Evolutionary conservation across 2,329 filamentous ascomycete genomes (phyloP).

Genomic region (Scorias spongiosa): DNA sequence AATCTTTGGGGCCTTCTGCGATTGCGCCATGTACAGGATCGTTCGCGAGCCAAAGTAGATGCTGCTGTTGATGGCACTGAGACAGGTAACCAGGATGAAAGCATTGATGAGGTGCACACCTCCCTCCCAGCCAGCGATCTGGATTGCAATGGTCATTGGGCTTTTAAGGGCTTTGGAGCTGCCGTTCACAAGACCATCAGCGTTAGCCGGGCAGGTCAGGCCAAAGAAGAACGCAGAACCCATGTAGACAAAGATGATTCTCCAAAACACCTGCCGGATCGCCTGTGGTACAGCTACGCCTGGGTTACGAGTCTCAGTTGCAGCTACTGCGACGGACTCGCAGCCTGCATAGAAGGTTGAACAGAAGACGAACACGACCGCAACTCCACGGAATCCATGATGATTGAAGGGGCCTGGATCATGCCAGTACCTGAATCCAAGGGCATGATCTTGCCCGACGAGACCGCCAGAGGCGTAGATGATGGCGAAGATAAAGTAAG

Average conservation of each 20-base stretch:
- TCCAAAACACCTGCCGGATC: conserved; percentile 18
- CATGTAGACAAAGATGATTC: conserved; percentile 44
- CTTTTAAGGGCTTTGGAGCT: conserved; percentile 50
- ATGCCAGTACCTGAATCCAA: conserved; percentile 23
- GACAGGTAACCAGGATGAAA: conserved; percentile 5
- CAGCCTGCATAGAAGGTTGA: conserved; percentile 36
- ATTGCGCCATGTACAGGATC: conserved; percentile 60
- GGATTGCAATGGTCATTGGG: conserved; percentile 59
- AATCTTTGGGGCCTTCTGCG: conserved; percentile 53
- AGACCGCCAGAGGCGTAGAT: conserved; percentile 21
- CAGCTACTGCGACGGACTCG: conserved; percentile 37
- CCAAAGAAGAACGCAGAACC: conserved; percentile 61
- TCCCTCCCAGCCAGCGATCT: conserved; percentile 57
- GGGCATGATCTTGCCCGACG: conserved; percentile 12
- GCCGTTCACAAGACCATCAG: conserved; percentile 46
- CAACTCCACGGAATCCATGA: conserved; percentile 27
- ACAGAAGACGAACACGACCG: conserved; percentile 28
- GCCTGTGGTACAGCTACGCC: conserved; percentile 25
- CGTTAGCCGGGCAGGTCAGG: conserved; percentile 56
- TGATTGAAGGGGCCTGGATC: conserved; percentile 24
- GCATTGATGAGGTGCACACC: conserved; percentile 47
- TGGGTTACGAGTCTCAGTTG: conserved; percentile 37
- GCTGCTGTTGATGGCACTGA: conserved; percentile 57
- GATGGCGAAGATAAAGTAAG: conserved; percentile 27
- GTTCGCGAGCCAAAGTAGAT: conserved; percentile 67